Percentiles rank a stretch among this genome's conserved stretches.
Conservation (phyloP, 345 rosid genomes). For the Pugionium cornutum region DNA sequence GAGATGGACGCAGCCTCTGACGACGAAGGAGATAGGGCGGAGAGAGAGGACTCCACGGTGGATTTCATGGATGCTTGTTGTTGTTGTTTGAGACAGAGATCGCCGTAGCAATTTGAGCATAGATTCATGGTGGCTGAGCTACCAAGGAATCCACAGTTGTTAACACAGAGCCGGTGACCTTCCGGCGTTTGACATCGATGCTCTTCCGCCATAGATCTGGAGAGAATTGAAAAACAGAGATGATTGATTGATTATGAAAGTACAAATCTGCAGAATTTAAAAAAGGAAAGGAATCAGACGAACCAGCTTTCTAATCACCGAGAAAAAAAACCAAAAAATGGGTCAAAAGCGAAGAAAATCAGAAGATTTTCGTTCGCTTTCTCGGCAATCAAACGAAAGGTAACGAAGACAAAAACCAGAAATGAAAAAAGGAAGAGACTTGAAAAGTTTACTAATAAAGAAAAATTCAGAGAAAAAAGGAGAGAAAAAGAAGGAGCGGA, state of each 20-base stretch:
- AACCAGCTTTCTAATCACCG: neutral
- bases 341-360: slow-evolving; percentile 15
- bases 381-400: slow-evolving; percentile 31
- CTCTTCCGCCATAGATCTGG: slow-evolving; percentile 53
- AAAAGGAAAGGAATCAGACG: neutral
- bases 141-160: slow-evolving; percentile 58
- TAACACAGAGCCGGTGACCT: slow-evolving; percentile 53
- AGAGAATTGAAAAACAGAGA: neutral
- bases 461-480: slow-evolving; percentile 14
- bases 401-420: slow-evolving; percentile 1
- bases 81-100: slow-evolving; percentile 45
- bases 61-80: slow-evolving; percentile 44
- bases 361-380: slow-evolving; percentile 32
- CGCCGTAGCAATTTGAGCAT: slow-evolving; percentile 55
- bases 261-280: slow-evolving; percentile 8
- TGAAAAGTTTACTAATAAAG: neutral
- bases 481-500: slow-evolving; percentile 26
- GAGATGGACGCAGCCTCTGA: slow-evolving; percentile 39
- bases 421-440: neutral
- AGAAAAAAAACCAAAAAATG: too few species aligned
- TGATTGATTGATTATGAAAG: neutral
- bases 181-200: slow-evolving; percentile 57
- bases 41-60: slow-evolving; percentile 47
- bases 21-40: too few species aligned
- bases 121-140: slow-evolving; percentile 59